Evolutionary conservation across 805 yeast species (phyloP), one percentile per base, ranked within the genome.

Genomic region (Geotrichum ghanense): DNA sequence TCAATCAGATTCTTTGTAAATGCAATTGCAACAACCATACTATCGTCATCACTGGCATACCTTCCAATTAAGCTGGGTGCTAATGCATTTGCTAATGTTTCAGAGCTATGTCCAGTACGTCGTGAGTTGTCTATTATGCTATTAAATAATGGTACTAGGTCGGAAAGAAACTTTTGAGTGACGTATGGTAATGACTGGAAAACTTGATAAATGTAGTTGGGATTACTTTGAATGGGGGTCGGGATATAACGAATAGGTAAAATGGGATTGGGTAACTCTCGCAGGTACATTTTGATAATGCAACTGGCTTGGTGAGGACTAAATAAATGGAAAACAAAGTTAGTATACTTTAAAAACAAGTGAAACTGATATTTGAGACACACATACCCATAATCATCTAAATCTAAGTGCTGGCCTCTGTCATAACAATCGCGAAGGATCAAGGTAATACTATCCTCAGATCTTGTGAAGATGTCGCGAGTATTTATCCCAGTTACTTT

Each of bases 21-120:
- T 43, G 84, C 64, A 21, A 70, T 67, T 1, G 81, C 77, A 16
- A 81, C 68, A 5, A 74, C 66, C 5, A 72, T 52, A 42, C 69
- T 63, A 50, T 78, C 78, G 39, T 70, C 68, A 49, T 69, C 72
- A 3, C 72, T 66, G 2, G 68, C 56, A 26, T 63, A 64, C 52
- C 74, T 75, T 41, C 81, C 81, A 47, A 81, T 72, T 25, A 83
- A 53, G 22, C 75, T 65, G 51, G 69, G 72, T 41, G 81, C 64
- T 20, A 75, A 51, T 3, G 72, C 56, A 7, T 56, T 45, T 12
- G 70, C 50, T 31, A 31, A 12, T 6, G 37, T n/a, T 31, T 31
- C 37, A n/a, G 19, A 31, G 19, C 81, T 50, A 64, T 70, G 20
- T 12, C 42, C 35, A 2, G 83, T 75, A 1, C 51, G 50, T 2